Evolutionary conservation across 176 grass and related monocot genomes (phyloP).

Genomic region (sorghum (Sorghum bicolor)): Sorghum_bicolor_NCBIv3 NC_012870.2:57721001-57721500

Average conservation of each 20-base stretch:
- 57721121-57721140: background rate
- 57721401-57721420: background rate
- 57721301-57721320: conserved; percentile 27
- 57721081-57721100: conserved; percentile 46
- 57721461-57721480: conserved; percentile 56
- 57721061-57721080: conserved; percentile 73
- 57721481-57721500: background rate
- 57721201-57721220: background rate
- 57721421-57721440: background rate
- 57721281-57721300: background rate
- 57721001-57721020: conserved; percentile 61
- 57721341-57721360: conserved; percentile 26
- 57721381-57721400: background rate
- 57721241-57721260: too few species aligned
- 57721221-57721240: background rate
- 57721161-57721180: conserved; percentile 10
- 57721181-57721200: background rate
- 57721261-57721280: too few species aligned
- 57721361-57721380: conserved; percentile 12
- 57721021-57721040: conserved; percentile 11
- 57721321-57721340: conserved; percentile 32
- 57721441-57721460: conserved; percentile 40
- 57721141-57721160: conserved; percentile 10
- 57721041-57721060: conserved; percentile 44
- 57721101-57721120: background rate